These are phyloP conservation scores for Lippia alba DNA, from an alignment of 305 asterid species.

Conservation along the genomic window DNA sequence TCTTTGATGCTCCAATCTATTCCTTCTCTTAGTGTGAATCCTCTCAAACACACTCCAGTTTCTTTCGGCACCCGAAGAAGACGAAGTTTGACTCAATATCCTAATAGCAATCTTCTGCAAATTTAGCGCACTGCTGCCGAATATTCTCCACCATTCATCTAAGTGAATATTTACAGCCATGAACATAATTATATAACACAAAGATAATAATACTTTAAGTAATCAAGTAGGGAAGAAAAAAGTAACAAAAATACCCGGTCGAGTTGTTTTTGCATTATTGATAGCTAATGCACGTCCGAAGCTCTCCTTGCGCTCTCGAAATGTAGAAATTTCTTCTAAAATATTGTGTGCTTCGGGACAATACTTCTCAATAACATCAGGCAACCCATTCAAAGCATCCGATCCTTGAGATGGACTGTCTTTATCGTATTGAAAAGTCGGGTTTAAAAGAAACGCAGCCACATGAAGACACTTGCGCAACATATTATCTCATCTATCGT, in stretches of 20 bases:
- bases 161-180: background rate
- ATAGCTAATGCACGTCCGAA: background rate
- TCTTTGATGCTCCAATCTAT: background rate
- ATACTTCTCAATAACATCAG: background rate
- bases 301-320: background rate
- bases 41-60: background rate
- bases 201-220: background rate
- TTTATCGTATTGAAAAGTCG: background rate
- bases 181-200: background rate
- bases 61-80: background rate
- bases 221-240: too few species aligned
- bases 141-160: background rate
- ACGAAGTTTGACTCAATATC: background rate
- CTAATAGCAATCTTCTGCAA: background rate
- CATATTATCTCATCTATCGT: background rate
- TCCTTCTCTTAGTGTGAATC: background rate
- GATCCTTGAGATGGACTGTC: background rate
- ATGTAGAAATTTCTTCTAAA: background rate
- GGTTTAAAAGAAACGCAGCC: background rate
- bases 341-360: background rate
- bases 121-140: background rate
- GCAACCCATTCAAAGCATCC: background rate
- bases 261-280: background rate
- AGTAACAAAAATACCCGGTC: background rate
- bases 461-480: background rate